Percentiles rank a stretch among this genome's conserved stretches.
Conservation (phyloP, 441 rosid genomes). For the Manihot esculenta region DNA sequence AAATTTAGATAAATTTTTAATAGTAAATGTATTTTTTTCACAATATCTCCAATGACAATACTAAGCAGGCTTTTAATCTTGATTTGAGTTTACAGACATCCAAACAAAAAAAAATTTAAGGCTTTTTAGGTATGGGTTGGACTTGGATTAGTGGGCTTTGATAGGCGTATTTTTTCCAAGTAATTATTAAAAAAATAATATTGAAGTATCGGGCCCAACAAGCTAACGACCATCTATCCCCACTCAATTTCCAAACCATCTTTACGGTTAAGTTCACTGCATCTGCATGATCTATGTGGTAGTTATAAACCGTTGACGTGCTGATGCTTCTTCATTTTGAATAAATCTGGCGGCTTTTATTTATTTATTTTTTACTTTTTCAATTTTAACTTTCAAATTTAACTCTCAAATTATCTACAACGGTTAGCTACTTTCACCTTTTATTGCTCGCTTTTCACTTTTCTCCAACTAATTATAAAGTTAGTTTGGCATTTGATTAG, state of each 20-base stretch:
- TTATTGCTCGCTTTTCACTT: background rate
- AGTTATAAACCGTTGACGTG: constrained; percentile 7
- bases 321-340: background rate
- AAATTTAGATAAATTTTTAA: too few relatives aligned
- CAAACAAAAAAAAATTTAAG: background rate
- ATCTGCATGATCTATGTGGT: background rate
- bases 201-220: background rate
- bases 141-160: background rate
- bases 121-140: background rate
- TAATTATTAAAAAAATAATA: background rate
- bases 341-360: constrained; percentile 5
- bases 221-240: background rate
- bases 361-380: too few relatives aligned
- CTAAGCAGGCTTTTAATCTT: too few relatives aligned
- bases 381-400: constrained; percentile 13
- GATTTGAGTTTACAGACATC: too few relatives aligned
- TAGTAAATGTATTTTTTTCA: too few relatives aligned
- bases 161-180: background rate
- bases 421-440: too few relatives aligned
- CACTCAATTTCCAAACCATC: too few relatives aligned
- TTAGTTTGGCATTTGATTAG: background rate
- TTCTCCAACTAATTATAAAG: too few relatives aligned
- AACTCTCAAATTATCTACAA: background rate
- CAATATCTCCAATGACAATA: too few relatives aligned
- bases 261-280: too few relatives aligned